phyloP scores from a whole-genome alignment of 257 asterid genomes.

The Solanum phureja region DNA sequence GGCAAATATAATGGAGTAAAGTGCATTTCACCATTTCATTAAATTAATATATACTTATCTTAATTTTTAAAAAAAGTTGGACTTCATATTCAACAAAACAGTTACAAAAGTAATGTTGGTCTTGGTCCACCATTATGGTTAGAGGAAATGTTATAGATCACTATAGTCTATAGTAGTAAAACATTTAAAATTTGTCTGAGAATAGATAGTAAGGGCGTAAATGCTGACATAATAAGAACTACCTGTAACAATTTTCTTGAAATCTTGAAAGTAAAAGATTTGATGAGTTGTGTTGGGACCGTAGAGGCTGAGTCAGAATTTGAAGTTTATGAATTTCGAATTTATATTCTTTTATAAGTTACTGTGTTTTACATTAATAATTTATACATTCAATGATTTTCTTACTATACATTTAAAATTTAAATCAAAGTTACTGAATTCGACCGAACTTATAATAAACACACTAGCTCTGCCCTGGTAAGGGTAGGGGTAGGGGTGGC shows the following conservation, averaged over 20 bases:
- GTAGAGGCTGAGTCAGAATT: rapidly evolving
- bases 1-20: neutral
- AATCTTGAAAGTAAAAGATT: neutral
- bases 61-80: neutral
- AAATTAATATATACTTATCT: neutral
- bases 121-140: neutral
- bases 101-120: neutral
- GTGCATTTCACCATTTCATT: neutral
- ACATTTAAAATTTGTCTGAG: neutral
- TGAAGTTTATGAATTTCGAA: rapidly evolving
- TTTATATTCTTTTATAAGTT: too few species aligned
- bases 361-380: too few species aligned
- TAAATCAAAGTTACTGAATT: too few species aligned
- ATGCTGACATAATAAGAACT: neutral
- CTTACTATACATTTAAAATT: too few species aligned
- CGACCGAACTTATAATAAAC: rapidly evolving
- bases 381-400: too few species aligned
- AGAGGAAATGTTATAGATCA: neutral
- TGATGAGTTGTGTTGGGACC: neutral
- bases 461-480: too few species aligned
- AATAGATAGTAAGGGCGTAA: neutral
- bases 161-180: neutral
- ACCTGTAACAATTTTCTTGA: neutral
- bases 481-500: neutral
- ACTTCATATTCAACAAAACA: neutral